A percentile compares a stretch with the other conserved stretches of the same genome.
Evolutionary conservation across 1,284 basidiomycete genomes (phyloP).

Genomic region (Xanthoconium separans): DNA sequence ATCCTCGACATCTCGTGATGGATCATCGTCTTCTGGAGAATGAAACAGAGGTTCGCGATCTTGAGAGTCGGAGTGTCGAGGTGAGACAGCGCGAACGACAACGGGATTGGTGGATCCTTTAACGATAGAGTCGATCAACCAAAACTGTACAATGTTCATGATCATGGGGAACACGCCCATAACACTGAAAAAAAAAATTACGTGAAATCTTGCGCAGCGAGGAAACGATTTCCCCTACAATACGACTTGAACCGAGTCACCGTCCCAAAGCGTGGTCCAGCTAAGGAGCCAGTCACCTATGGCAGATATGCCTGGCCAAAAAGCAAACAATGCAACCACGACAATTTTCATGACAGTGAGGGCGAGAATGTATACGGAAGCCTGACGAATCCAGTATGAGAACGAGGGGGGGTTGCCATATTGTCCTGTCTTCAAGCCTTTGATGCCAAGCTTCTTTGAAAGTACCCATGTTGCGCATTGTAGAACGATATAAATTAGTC

Average conservation of each 20-base stretch:
- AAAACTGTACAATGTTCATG: slow-evolving; percentile 92
- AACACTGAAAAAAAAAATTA: slow-evolving; percentile 45
- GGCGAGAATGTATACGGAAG: slow-evolving; percentile 81
- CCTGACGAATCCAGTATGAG: slow-evolving; percentile 80
- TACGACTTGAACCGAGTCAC: slow-evolving; percentile 73
- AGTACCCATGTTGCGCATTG: slow-evolving; percentile 69
- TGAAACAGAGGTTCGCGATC: slow-evolving; percentile 62
- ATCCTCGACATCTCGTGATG: slow-evolving; percentile 46
- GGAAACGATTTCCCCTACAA: slow-evolving; percentile 54
- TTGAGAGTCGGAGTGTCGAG: slow-evolving; percentile 37
- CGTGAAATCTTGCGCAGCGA: slow-evolving; percentile 6
- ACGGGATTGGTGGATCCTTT: slow-evolving; percentile 55
- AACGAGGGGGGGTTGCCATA: slow-evolving; percentile 81
- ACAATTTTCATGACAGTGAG: slow-evolving; percentile 90
- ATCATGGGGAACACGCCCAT: slow-evolving; percentile 93
- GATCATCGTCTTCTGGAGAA: slow-evolving; percentile 53
- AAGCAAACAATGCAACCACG: slow-evolving; percentile 72
- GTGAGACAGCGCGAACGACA: slow-evolving; percentile 38
- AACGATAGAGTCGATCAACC: slow-evolving; percentile 86
- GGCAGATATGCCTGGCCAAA: slow-evolving; percentile 71
- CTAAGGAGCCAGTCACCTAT: slow-evolving; percentile 82
- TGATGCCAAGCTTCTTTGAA: slow-evolving; percentile 60
- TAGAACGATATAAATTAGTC: slow-evolving; percentile 80
- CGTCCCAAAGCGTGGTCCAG: slow-evolving; percentile 66
- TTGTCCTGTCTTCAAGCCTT: slow-evolving; percentile 84